Conservation (phyloP, 2,329 filamentous ascomycete genomes). For the Podosphaera xanthii region DNA sequence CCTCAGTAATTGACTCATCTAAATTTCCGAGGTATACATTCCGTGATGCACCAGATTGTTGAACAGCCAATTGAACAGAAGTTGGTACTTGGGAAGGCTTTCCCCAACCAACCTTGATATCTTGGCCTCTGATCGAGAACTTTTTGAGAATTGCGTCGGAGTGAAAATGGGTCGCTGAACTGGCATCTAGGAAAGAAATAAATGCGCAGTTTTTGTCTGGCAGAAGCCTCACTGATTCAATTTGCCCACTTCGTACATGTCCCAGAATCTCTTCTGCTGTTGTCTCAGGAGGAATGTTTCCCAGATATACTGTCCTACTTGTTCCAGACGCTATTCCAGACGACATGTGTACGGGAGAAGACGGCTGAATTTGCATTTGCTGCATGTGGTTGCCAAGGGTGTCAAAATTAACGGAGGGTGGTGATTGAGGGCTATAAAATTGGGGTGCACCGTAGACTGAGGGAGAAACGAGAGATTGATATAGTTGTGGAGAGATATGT, state of each 20-base stretch:
- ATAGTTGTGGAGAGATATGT: slow-evolving; percentile 60
- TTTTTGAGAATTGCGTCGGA: slow-evolving; percentile 99
- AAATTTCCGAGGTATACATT: slow-evolving; percentile 95
- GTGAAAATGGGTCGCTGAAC: slow-evolving; percentile 95
- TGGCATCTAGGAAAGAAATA: slow-evolving; percentile 95
- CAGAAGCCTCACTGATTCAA: slow-evolving; percentile 90
- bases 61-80: slow-evolving; percentile 87
- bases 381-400: slow-evolving; percentile 21
- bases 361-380: slow-evolving; percentile 30
- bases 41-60: slow-evolving; percentile 87
- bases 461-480: slow-evolving; percentile 67
- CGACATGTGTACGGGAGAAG: slow-evolving; percentile 51
- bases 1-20: slow-evolving; percentile 71
- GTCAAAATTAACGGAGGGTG: slow-evolving; percentile 50
- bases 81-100: slow-evolving; percentile 96
- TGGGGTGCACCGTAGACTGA: slow-evolving; percentile 63
- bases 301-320: slow-evolving; percentile 88
- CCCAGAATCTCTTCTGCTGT: slow-evolving; percentile 89
- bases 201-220: slow-evolving; percentile 99
- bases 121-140: slow-evolving; percentile 91
- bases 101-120: slow-evolving; percentile 98
- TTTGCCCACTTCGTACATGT: slow-evolving; percentile 90
- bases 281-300: slow-evolving; percentile 96
- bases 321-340: slow-evolving; percentile 72
- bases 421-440: slow-evolving; percentile 63